Evolutionary conservation across 495 filamentous ascomycete genomes (phyloP), one percentile per base, ranked within the genome.

Genomic region (Penicillium steckii): DNA sequence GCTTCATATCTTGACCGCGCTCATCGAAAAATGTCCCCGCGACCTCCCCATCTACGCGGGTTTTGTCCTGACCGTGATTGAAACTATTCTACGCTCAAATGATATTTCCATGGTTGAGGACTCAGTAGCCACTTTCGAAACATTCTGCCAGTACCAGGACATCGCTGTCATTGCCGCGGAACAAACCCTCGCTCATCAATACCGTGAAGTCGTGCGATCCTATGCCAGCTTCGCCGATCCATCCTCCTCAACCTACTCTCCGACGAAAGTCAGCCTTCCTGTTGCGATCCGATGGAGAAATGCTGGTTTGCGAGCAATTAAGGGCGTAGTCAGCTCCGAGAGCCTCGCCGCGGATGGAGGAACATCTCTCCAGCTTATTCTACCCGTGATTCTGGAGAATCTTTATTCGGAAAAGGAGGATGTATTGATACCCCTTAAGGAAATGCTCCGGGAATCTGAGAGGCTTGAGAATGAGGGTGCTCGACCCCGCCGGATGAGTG

Each of bases 41-140:
- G 90, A 95, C 61, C 83, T 96, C 7, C 88, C 90, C 18, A 85
- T 97, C 46, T 95, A 90, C 68, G 89, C 89, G 35, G 79, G 81
- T 49, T 89, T 85, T 61, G 81, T 95, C 44, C 78, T 96, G 59
- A 85, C 83, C 44, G 84, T 96, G 54, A 80, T 96, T 61, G 80
- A 84, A 50, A 85, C 80, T 46, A 82, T 97, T 48, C 78, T 96
- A 44, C 80, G 80, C 33, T 91, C 89, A 24, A 80, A 85, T 62
- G 89, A 95, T 69, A 85, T 95, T 59, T 87, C 87, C 46, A 87
- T 93, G 82, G 85, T 95, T 32, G 91, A 96, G 73, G 86, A 90
- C 23, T 95, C 89, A 3, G 77, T 93, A 52, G 78, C 83, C 27
- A 90, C 89, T 4, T 96, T 95, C 60, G 85, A 87, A 61, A 84